Percentiles rank a stretch among this genome's conserved stretches.
phyloP scores from a whole-genome alignment of 2,329 filamentous ascomycete genomes.

The Hirsutella minnesotensis region DNA sequence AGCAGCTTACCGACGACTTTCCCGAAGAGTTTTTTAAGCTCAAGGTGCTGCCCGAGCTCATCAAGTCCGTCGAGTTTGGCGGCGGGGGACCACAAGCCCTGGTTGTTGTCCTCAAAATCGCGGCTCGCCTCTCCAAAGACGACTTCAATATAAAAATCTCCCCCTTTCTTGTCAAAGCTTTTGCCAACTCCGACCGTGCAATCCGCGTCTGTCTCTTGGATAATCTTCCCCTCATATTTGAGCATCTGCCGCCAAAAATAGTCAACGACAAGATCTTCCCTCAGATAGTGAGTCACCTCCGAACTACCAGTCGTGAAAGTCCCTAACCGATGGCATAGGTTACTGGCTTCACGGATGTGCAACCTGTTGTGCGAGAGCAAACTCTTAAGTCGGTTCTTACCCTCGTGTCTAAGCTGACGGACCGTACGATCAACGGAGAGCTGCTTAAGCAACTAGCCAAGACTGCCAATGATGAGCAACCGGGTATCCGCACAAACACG shows the following conservation, averaged over 20 bases:
- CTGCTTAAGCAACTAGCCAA: constrained; percentile 83
- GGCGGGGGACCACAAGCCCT: constrained; percentile 91
- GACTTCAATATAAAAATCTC: constrained; percentile 80
- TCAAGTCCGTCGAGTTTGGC: constrained; percentile 99
- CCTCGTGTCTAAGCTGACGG: constrained; percentile 79
- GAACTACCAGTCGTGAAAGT: not conserved
- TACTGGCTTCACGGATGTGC: constrained; percentile 88
- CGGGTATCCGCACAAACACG: constrained; percentile 93
- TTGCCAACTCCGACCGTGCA: constrained; percentile 82
- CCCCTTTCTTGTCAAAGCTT: constrained; percentile 77
- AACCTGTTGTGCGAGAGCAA: constrained; percentile 86
- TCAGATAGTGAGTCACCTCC: constrained; percentile 58
- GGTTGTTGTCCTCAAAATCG: constrained; percentile 78
- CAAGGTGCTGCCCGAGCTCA: constrained; percentile 85
- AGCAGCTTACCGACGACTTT: constrained; percentile 82
- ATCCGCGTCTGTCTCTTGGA: constrained; percentile 86
- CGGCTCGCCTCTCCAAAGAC: constrained; percentile 73
- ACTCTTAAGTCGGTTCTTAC: constrained; percentile 89
- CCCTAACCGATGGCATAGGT: constrained; percentile 37
- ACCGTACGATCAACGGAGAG: constrained; percentile 88
- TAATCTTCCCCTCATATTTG: constrained; percentile 81
- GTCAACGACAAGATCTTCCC: constrained; percentile 97
- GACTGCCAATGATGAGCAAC: constrained; percentile 94
- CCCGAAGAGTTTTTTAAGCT: constrained; percentile 97
- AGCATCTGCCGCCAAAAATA: constrained; percentile 72